These are phyloP conservation scores for Suhomyces wounanorum DNA, from an alignment of 1,139 yeast species.

Conservation along the genomic window DNA sequence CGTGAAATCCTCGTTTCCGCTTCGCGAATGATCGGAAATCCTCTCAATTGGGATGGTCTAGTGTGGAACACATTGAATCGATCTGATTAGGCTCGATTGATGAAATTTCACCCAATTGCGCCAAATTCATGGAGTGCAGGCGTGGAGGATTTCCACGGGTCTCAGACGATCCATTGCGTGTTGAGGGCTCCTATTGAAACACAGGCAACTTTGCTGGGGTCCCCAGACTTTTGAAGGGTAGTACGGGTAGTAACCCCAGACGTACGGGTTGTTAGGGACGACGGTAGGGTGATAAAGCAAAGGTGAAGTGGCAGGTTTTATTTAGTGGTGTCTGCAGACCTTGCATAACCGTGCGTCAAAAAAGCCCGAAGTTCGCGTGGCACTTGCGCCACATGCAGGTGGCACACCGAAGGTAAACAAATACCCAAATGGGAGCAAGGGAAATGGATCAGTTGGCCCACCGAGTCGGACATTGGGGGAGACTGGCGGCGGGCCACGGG, in stretches of 20 bases:
- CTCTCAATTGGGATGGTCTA: neutral
- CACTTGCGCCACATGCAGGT: neutral
- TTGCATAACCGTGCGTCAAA: neutral
- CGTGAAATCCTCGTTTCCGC: neutral
- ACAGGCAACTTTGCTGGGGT: neutral
- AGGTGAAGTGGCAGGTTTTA: neutral
- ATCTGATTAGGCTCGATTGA: neutral
- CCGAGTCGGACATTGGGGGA: neutral
- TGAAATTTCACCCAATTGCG: neutral
- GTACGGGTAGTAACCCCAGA: neutral
- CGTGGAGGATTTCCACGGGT: neutral
- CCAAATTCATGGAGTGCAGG: neutral
- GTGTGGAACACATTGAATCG: neutral
- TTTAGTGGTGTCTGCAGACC: neutral
- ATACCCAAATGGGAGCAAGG: neutral
- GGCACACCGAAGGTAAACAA: neutral
- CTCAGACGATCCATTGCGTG: neutral
- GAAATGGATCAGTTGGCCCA: neutral
- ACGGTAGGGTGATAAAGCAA: neutral
- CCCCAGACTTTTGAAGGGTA: neutral
- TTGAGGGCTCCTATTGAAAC: neutral
- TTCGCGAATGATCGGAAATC: neutral
- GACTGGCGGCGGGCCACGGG: neutral
- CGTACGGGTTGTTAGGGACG: neutral
- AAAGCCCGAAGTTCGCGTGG: neutral